These are phyloP conservation scores for Pseudogymnoascus sp. DNA, from an alignment of 2,329 filamentous ascomycete genomes.

Conservation along the genomic window DNA sequence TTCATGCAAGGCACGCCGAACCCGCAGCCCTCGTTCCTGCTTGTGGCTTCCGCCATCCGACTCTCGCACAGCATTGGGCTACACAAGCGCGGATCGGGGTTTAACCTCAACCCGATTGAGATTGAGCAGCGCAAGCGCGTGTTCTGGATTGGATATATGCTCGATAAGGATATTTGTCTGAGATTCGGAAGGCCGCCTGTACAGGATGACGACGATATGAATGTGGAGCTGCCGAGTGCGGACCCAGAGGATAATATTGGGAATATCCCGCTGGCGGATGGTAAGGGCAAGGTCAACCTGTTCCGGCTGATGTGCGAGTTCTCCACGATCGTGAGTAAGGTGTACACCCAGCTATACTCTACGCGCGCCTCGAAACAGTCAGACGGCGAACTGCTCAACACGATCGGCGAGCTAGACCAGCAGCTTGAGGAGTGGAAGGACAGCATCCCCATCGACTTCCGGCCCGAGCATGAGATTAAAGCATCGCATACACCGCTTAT, in stretches of 20 bases:
- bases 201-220: conserved; percentile 80
- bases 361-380: conserved; percentile 87
- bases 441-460: conserved; percentile 85
- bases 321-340: conserved; percentile 81
- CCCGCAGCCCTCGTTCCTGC: conserved; percentile 84
- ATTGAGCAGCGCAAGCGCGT: conserved; percentile 80
- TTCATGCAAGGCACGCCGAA: conserved; percentile 97
- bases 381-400: conserved; percentile 86
- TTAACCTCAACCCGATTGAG: conserved; percentile 87
- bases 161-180: conserved; percentile 67
- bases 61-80: conserved; percentile 89
- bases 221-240: conserved; percentile 87
- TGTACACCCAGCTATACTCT: conserved; percentile 89
- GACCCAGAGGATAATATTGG: conserved; percentile 88
- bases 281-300: conserved; percentile 87
- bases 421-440: conserved; percentile 95
- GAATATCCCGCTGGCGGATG: conserved; percentile 82
- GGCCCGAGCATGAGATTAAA: conserved; percentile 95
- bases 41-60: conserved; percentile 83
- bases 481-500: conserved; percentile 89
- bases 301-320: conserved; percentile 92
- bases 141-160: conserved; percentile 68
- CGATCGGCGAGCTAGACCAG: conserved; percentile 87
- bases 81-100: conserved; percentile 85
- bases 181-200: conserved; percentile 63